Base-by-base conservation (phyloP, 306 rosid genomes). In the Casuarina cunninghamiana region DNA sequence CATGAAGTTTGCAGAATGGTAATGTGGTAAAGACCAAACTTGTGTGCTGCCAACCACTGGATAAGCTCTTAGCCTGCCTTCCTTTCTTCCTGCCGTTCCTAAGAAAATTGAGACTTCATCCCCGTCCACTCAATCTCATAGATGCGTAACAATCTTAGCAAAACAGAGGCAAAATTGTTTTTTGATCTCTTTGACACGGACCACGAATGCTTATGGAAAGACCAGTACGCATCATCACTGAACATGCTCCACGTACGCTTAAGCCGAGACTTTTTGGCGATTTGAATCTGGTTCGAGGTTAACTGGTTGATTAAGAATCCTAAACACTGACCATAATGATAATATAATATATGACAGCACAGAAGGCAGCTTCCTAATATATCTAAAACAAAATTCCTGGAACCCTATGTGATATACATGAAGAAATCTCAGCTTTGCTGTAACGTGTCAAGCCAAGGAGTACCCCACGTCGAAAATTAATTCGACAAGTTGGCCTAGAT, bases 171-270 rank as follows among this genome's bases (percentile, higher is more conserved):
- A 77, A 67, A 65, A 80, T 39, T 63, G 72, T 78, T 62, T 65
- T 66, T 81, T 26, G n/a, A 51, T 45, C 19, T 76, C 71, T 81
- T 76, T 72, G 78, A 75, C 86, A 78, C 81, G 84, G 76, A 84
- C 75, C 67, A 63, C 21, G n/a, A 26, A 41, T 58, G 53, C 43
- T 6, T 19, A 66, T 57, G 83, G 43, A 62, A 6, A 80, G 41
- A 50, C 60, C 46, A 62, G 62, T 72, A 71, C 78, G 78, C 61
- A 70, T 57, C 76, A 53, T 46, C 46, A 53, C 74, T n/a, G 63
- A 57, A 32, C 5, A 39, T 61, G 41, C 49, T 82, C 73, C 80
- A 71, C 74, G 72, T 35, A 50, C 26, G 68, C 49, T 35, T 76
- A 58, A 21, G 54, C 71, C 45, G 5, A 15, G 72, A 68, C 42